A percentile compares a stretch with the other conserved stretches of the same genome.
Conservation (phyloP, 2,329 filamentous ascomycete genomes). For the Pseudogymnoascus sp. region DNA sequence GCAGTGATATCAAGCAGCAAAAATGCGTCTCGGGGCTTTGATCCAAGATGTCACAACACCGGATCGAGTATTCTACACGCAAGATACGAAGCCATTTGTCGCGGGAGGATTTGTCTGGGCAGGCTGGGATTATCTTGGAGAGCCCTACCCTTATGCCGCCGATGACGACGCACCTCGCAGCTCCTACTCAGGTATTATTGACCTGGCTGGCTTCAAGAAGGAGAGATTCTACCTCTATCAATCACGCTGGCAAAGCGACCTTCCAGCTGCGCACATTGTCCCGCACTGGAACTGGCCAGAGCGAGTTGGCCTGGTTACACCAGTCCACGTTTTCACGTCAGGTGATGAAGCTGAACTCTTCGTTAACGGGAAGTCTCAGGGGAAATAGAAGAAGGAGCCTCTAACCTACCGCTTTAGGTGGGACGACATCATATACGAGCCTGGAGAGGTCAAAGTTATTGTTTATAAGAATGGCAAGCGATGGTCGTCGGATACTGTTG, state of each 20-base stretch:
- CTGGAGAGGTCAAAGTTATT: not conserved
- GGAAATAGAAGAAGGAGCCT: not conserved
- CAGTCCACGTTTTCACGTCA: not conserved
- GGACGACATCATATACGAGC: not conserved
- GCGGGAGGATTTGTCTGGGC: too few species aligned
- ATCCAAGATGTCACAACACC: not conserved
- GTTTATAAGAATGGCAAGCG: not conserved
- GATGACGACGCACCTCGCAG: not conserved
- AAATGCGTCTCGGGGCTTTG: not conserved
- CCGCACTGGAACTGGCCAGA: constrained; percentile 44
- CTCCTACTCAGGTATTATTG: constrained; percentile 44
- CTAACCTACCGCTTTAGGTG: not conserved
- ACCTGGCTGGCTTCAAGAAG: constrained; percentile 27
- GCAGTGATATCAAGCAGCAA: not conserved
- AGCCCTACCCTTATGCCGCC: too few species aligned
- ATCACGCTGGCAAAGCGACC: constrained; percentile 40
- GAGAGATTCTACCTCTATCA: constrained; percentile 49
- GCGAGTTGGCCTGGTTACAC: constrained; percentile 20
- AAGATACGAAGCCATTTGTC: too few species aligned
- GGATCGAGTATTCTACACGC: too few species aligned
- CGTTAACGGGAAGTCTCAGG: not conserved
- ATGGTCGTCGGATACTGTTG: not conserved
- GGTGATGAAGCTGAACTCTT: not conserved
- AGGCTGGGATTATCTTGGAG: too few species aligned
- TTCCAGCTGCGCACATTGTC: constrained; percentile 42